A percentile compares a stretch with the other conserved stretches of the same genome.
Evolutionary conservation across 345 rosid genomes (phyloP).

Genomic region (Hibiscus syriacus): DNA sequence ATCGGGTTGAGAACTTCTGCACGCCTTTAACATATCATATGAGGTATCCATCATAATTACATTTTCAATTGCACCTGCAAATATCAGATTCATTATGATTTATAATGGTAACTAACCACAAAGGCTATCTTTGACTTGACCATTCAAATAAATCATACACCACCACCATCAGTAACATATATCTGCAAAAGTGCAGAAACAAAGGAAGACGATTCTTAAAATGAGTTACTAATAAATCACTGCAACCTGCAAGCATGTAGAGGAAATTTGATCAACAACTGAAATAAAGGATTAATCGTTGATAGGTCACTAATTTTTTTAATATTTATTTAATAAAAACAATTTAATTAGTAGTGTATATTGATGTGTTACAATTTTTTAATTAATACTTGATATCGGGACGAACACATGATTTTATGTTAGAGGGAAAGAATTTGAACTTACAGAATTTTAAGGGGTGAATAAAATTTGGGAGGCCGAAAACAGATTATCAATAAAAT

Average conservation of each 20-base stretch:
- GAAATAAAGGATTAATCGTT: too few relatives aligned
- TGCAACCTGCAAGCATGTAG: not conserved
- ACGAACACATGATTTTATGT: too few relatives aligned
- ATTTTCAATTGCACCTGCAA: slow-evolving; percentile 74
- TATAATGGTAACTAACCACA: not conserved
- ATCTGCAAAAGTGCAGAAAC: not conserved
- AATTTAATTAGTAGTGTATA: too few relatives aligned
- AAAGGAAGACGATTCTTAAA: not conserved
- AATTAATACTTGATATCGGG: too few relatives aligned
- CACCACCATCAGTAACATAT: not conserved
- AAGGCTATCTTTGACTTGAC: not conserved
- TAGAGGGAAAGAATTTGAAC: too few relatives aligned
- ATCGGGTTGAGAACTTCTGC: slow-evolving; percentile 42
- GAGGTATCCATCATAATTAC: slow-evolving; percentile 92
- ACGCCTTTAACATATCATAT: slow-evolving; percentile 68
- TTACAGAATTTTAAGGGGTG: too few relatives aligned
- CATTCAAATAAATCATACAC: not conserved
- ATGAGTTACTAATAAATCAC: not conserved
- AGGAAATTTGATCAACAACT: not conserved
- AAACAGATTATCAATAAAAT: too few relatives aligned
- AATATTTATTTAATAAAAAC: too few relatives aligned
- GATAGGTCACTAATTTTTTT: not conserved
- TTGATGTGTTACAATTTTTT: too few relatives aligned
- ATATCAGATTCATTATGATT: not conserved
- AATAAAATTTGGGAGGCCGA: too few relatives aligned